These are phyloP conservation scores for Zygoascus bituminiphila DNA, from an alignment of 805 yeast genomes.

Conservation along the genomic window DNA sequence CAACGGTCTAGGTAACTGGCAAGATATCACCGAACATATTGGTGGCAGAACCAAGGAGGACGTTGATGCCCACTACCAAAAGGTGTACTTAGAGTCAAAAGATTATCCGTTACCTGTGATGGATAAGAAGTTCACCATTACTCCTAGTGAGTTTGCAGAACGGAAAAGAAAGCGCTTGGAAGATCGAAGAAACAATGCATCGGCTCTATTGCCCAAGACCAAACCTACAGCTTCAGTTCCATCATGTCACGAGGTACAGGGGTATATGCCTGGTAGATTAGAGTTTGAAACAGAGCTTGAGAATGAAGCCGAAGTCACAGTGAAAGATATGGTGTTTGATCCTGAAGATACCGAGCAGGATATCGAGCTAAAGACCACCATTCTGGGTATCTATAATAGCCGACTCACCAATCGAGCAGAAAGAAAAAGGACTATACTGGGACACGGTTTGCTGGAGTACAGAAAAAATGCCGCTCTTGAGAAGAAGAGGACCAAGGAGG, in stretches of 20 bases:
- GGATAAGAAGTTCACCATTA: constrained; percentile 57
- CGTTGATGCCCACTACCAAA: constrained; percentile 73
- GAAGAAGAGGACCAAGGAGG: constrained; percentile 81
- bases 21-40: constrained; percentile 92
- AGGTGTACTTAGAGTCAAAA: constrained; percentile 57
- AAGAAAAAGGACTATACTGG: constrained; percentile 71
- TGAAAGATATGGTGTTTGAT: constrained; percentile 93
- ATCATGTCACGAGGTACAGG: constrained; percentile 92
- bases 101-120: constrained; percentile 87
- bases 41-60: constrained; percentile 91
- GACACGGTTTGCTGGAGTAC: constrained; percentile 75
- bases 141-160: constrained; percentile 62
- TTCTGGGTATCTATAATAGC: constrained; percentile 82
- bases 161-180: constrained; percentile 67
- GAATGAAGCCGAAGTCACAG: constrained; percentile 90
- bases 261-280: constrained; percentile 96
- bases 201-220: constrained; percentile 75
- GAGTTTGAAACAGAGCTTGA: constrained; percentile 96
- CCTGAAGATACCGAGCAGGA: constrained; percentile 86
- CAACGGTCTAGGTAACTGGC: constrained; percentile 94
- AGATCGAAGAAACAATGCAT: constrained; percentile 40
- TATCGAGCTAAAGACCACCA: constrained; percentile 79
- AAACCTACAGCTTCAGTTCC: constrained; percentile 92
- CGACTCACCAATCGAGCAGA: constrained; percentile 89
- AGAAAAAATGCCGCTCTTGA: constrained; percentile 73